Evolutionary conservation across 192 early-diverging fungal genomes (phyloP), one percentile per base, ranked within the genome.

Genomic region (Jimgerdemannia lactiflua): DNA sequence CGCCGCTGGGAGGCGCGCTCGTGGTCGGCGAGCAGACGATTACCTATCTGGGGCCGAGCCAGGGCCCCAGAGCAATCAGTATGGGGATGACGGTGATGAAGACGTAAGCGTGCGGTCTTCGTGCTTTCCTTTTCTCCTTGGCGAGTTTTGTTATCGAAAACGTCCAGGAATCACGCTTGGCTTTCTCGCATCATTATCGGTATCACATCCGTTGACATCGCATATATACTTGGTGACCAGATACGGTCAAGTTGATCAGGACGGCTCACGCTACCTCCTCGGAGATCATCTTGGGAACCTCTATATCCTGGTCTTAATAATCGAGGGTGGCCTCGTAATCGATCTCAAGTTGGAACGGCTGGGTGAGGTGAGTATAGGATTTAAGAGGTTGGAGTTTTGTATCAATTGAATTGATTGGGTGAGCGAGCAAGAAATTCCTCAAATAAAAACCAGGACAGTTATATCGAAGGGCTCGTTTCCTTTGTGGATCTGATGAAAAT

Each of bases 211-310:
- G 66, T 1, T 43, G 0, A 67, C 44, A 40, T 43, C 43, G 18
- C 19, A 42, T 19, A 74, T 65, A 11, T 7, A 40, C 67, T 59
- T 40, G 4, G 49, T 7, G 4, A 54, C 73, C 54, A 80, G 88
- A 72, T 85, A 82, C 72, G 84, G 80, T n/a, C 82, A 79, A 68
- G 72, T 94, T 2, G 87, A 91, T 74, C 75, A 73, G 11, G 79
- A 84, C 4, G 82, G 85, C 63, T 70, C 78, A 39, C 85, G 91
- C 70, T 92, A 87, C 75, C 83, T 96, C n/a, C 70, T 96, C 3
- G 90, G 90, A 18, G 95, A 96, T 77, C 78, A 83, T 42, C 74
- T 78, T 4, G 94, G 94, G 43, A 79, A 78, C 3, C 71, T 98
- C 41, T 90, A 88, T 70, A 77, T 92, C 7, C 77, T 92, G 0